A percentile compares a stretch with the other conserved stretches of the same genome.
Conservation (phyloP, 108 stramenopile species). For the Pseudonitzschia pungens region DNA sequence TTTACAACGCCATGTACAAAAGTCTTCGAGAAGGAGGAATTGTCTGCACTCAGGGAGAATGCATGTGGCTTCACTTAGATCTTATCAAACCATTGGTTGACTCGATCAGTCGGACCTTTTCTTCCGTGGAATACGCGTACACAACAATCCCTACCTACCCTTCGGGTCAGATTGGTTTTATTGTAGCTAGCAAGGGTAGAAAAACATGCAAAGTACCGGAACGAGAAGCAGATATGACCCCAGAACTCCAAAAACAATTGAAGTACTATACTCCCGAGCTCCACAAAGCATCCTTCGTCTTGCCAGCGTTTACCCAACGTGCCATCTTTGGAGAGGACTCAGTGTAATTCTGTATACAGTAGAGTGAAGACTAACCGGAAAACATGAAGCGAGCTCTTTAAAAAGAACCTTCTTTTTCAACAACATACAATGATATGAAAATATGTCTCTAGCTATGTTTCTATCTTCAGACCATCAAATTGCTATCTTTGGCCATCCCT, state of each 20-base stretch:
- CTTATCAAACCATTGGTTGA: conserved; percentile 85
- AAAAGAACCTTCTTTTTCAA: no score
- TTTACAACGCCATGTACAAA: conserved; percentile 88
- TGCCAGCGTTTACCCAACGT: conserved; percentile 85
- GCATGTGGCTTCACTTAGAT: conserved; percentile 94
- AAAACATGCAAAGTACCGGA: conserved; percentile 56
- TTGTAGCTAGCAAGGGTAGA: conserved; percentile 80
- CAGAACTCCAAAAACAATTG: conserved; percentile 59
- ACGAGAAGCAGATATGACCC: conserved; percentile 40
- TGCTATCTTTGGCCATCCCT: no score
- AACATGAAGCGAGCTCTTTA: no score
- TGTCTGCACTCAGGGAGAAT: conserved; percentile 98
- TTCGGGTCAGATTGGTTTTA: conserved; percentile 97
- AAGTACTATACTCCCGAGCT: conserved; percentile 91
- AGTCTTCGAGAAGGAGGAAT: conserved; percentile 91
- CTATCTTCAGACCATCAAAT: no score
- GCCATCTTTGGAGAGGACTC: conserved; percentile 55
- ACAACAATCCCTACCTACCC: conserved; percentile 99
- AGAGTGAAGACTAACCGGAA: not conserved
- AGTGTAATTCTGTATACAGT: not conserved
- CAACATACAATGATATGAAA: no score
- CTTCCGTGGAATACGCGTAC: conserved; percentile 93
- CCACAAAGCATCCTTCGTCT: conserved; percentile 91
- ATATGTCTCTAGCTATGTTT: no score
- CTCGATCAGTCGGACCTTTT: conserved; percentile 66